Conservation (phyloP, 257 asterid species). For the Sherardia arvensis region DNA sequence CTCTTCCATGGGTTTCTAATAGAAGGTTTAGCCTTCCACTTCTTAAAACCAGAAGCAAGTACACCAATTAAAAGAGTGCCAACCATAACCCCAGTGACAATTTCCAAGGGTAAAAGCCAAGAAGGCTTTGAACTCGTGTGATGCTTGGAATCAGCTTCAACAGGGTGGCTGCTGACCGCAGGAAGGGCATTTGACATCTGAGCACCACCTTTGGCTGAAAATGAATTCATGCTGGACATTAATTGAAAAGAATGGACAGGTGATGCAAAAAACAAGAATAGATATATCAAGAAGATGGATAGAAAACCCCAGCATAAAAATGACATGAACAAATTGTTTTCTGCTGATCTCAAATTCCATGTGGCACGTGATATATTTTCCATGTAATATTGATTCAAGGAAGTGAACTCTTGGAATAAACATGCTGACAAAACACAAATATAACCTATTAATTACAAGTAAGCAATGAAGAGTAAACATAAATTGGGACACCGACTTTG, state of each 20-base stretch:
- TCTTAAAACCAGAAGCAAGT: constrained; percentile 45
- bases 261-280: not conserved
- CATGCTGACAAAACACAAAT: not conserved
- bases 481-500: not conserved
- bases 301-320: not conserved
- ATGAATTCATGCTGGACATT: not conserved
- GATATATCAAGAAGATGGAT: not conserved
- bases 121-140: constrained; percentile 48
- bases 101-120: constrained; percentile 76
- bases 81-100: constrained; percentile 64
- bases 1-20: constrained; percentile 87
- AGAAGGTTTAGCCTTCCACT: constrained; percentile 57
- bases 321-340: not conserved
- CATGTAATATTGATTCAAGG: constrained; percentile 18
- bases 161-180: constrained; percentile 30
- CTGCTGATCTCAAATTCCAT: constrained; percentile 50
- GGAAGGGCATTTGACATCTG: constrained; percentile 35
- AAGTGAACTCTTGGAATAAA: not conserved
- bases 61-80: constrained; percentile 54
- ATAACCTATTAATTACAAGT: not conserved
- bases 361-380: constrained; percentile 40
- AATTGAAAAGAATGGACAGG: not conserved
- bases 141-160: constrained; percentile 34
- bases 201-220: constrained; percentile 28
- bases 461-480: not conserved